Base-by-base conservation (phyloP, 495 filamentous ascomycete species). In the Podospora australis region DNA sequence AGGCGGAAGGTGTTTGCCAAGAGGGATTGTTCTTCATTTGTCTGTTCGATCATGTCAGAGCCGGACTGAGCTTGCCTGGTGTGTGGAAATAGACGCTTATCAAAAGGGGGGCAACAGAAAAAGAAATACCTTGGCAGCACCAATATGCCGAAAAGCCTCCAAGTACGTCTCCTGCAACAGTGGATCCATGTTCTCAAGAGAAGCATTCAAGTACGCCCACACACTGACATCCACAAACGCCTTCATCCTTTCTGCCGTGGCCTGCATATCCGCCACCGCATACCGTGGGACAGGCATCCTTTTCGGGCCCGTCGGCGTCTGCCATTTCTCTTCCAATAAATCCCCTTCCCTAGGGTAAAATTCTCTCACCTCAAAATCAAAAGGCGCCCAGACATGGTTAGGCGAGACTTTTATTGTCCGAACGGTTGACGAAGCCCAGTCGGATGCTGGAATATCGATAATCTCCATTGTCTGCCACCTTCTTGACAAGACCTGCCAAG, bases 381-480 rank as follows among this genome's bases (percentile, higher is more conserved):
- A 61, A 4, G 55, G 52, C 0, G 52, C 52, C 1, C 45, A 14
- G 6, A 61, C 25, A 24, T 55, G 38, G 24, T 46, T 45, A 4
- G 49, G 55, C 7, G 55, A 48, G 3, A 61, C 55, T 1, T 29
- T 19, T 39, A 61, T 61, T 1, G 24, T 53, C 10, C 42, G 35
- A 14, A 46, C 44, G 8, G 50, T 23, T 9, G 45, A 10, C 6
- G 58, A 58, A 0, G 49, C 53, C 58, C 58, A 61, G 43, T 48
- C 54, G 36, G 21, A 40, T 5, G 49, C 32, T 11, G 55, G 47
- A 17, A 61, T 55, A 35, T 61, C 34, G 35, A 61, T 34, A 21
- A 61, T 55, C 26, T 61, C 58, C 58, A 61, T 61, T 32, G 34
- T 53, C 39, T 61, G 55, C 58, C 58, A 61, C 2, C 58, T 48